A percentile compares a stretch with the other conserved stretches of the same genome.
phyloP scores from a whole-genome alignment of 768 basidiomycete genomes.

The Goffeauzyma gilvescens region DNA sequence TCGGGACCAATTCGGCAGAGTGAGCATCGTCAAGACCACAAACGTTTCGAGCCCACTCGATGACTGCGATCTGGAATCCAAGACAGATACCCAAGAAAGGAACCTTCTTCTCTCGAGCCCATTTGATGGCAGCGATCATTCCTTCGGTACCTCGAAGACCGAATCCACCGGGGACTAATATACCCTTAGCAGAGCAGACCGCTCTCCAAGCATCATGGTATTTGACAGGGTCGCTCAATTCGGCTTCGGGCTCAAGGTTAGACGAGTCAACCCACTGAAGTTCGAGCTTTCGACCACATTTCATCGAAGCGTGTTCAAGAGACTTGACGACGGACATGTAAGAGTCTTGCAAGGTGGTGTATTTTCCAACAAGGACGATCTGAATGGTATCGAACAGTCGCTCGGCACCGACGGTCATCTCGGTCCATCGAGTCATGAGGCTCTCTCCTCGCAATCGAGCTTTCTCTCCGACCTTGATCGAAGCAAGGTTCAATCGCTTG shows the following conservation, averaged over 20 bases:
- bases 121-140: slow-evolving; percentile 95
- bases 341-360: slow-evolving; percentile 87
- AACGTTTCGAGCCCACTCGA: slow-evolving; percentile 83
- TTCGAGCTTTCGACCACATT: slow-evolving; percentile 63
- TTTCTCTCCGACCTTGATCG: slow-evolving; percentile 39
- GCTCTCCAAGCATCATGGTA: slow-evolving; percentile 94
- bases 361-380: slow-evolving; percentile 89
- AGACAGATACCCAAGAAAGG: slow-evolving; percentile 94
- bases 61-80: slow-evolving; percentile 88
- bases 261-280: slow-evolving; percentile 95
- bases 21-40: slow-evolving; percentile 57
- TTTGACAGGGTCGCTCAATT: slow-evolving; percentile 57
- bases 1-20: slow-evolving; percentile 57
- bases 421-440: slow-evolving; percentile 60
- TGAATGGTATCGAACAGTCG: slow-evolving; percentile 71
- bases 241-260: slow-evolving; percentile 63
- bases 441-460: slow-evolving; percentile 46
- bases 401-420: slow-evolving; percentile 75
- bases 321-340: slow-evolving; percentile 98
- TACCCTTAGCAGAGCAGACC: slow-evolving; percentile 75
- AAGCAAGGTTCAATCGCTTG: slow-evolving; percentile 57
- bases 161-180: slow-evolving; percentile 94
- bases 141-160: slow-evolving; percentile 84
- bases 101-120: slow-evolving; percentile 81
- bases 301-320: slow-evolving; percentile 87